These are phyloP conservation scores for Monosporascus sp. DNA, from an alignment of 2,329 filamentous ascomycete species.

Conservation along the genomic window DNA sequence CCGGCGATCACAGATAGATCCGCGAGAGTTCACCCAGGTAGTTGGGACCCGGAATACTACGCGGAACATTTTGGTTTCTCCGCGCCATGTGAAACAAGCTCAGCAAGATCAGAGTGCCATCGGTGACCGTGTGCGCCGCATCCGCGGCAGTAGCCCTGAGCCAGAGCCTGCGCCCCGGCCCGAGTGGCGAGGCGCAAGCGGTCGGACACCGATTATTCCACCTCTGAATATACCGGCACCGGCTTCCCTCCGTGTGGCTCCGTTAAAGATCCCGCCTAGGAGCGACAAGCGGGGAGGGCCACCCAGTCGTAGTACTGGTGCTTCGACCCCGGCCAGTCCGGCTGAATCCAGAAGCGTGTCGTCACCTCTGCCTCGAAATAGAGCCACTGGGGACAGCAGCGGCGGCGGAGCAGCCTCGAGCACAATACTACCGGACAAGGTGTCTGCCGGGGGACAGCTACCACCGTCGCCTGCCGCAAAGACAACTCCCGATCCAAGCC, in stretches of 20 bases:
- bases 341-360: conserved; percentile 30
- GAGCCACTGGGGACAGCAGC: conserved; percentile 3
- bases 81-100: conserved; percentile 20
- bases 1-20: conserved; percentile 50
- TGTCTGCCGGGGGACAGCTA: conserved; percentile 15
- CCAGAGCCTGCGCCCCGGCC: conserved; percentile 33
- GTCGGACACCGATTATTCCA: conserved; percentile 57
- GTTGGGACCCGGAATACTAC: conserved; percentile 23
- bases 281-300: conserved; percentile 35
- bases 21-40: conserved; percentile 41
- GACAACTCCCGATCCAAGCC: conserved; percentile 19
- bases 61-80: conserved; percentile 18
- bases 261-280: conserved; percentile 51
- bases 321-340: conserved; percentile 27
- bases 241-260: conserved; percentile 51
- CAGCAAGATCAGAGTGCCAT: conserved; percentile 31
- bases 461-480: conserved; percentile 19
- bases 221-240: conserved; percentile 41
- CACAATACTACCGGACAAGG: conserved; percentile 27
- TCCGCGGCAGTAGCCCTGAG: conserved; percentile 26
- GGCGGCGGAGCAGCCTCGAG: conserved; percentile 12
- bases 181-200: conserved; percentile 69
- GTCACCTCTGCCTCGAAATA: conserved; percentile 8
- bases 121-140: conserved; percentile 39
- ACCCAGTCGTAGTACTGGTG: conserved; percentile 15